These are phyloP conservation scores for Helenozyma rhizophorensis DNA, from an alignment of 805 yeast species.

Conservation along the genomic window DNA sequence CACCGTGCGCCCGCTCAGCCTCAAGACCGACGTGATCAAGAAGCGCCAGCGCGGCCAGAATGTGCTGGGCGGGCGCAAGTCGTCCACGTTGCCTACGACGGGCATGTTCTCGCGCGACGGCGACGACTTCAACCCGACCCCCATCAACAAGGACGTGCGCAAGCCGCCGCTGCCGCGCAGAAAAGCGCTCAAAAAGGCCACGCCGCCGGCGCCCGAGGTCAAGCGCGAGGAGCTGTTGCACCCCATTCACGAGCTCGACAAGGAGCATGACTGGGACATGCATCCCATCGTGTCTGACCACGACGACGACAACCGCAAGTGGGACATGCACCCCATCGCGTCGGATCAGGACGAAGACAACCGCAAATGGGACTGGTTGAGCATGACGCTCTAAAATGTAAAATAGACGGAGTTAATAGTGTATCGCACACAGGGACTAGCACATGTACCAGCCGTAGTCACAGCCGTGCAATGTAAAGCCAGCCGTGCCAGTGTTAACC, in stretches of 20 bases:
- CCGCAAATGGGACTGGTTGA: conserved; percentile 45
- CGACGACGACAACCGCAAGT: conserved; percentile 21
- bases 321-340: conserved; percentile 26
- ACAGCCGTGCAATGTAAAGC: too few relatives aligned
- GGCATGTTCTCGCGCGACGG: conserved; percentile 29
- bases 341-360: conserved; percentile 9
- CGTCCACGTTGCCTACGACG: conserved; percentile 3
- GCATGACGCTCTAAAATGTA: conserved; percentile 36
- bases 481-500: too few relatives aligned
- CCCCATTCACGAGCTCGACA: conserved; percentile 9
- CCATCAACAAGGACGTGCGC: conserved; percentile 18
- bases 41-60: conserved; percentile 71
- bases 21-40: conserved; percentile 89
- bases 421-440: too few relatives aligned
- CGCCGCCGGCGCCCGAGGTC: too few relatives aligned
- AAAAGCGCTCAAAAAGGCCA: too few relatives aligned
- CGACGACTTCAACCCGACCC: conserved; percentile 47
- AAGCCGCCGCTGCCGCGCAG: background rate
- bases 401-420: too few relatives aligned
- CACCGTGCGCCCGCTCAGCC: conserved; percentile 85
- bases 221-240: conserved; percentile 4
- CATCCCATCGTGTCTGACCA: conserved; percentile 4
- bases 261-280: conserved; percentile 14
- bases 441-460: too few relatives aligned
- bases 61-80: too few relatives aligned